Evolutionary conservation across 1,284 basidiomycete species (phyloP).

Genomic region (Malassezia slooffiae): DNA sequence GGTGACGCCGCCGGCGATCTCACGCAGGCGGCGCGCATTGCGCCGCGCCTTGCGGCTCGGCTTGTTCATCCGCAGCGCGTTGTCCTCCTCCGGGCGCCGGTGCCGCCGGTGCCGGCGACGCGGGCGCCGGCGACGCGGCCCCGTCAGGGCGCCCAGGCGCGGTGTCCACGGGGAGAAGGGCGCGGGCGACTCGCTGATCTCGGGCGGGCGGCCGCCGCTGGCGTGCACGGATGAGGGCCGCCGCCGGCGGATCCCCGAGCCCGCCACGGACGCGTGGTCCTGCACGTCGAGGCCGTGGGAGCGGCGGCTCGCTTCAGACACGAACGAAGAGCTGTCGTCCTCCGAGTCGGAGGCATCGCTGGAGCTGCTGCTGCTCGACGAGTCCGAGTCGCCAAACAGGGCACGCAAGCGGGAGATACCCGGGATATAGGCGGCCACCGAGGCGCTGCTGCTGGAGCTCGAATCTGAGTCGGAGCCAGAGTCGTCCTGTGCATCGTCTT

Average conservation of each 20-base stretch:
- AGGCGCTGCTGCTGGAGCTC: slow-evolving; percentile 13
- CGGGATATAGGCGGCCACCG: slow-evolving; percentile 24
- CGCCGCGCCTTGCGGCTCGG: slow-evolving; percentile 37
- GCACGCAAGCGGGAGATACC: slow-evolving; percentile 35
- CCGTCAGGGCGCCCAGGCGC: slow-evolving; percentile 2
- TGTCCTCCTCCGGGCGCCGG: background rate
- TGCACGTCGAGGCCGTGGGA: background rate
- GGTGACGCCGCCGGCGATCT: slow-evolving; percentile 40
- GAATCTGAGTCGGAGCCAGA: slow-evolving; percentile 18
- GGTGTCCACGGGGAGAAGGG: slow-evolving; percentile 10
- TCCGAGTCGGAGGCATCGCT: slow-evolving; percentile 12
- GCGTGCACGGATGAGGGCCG: slow-evolving; percentile 3
- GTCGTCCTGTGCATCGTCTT: background rate
- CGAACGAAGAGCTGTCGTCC: slow-evolving; percentile 13
- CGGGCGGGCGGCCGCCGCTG: slow-evolving; percentile 1
- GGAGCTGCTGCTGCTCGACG: too few relatives aligned
- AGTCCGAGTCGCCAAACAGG: slow-evolving; percentile 32
- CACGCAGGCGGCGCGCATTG: slow-evolving; percentile 33
- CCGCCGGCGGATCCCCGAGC: too few relatives aligned
- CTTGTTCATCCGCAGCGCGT: slow-evolving; percentile 9
- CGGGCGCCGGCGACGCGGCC: background rate
- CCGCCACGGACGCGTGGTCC: slow-evolving; percentile 1
- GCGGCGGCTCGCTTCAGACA: background rate
- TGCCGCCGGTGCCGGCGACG: background rate
- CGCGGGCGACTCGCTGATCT: background rate